Conservation (phyloP, 2,329 filamentous ascomycete species). For the Colletotrichum godetiae region DNA sequence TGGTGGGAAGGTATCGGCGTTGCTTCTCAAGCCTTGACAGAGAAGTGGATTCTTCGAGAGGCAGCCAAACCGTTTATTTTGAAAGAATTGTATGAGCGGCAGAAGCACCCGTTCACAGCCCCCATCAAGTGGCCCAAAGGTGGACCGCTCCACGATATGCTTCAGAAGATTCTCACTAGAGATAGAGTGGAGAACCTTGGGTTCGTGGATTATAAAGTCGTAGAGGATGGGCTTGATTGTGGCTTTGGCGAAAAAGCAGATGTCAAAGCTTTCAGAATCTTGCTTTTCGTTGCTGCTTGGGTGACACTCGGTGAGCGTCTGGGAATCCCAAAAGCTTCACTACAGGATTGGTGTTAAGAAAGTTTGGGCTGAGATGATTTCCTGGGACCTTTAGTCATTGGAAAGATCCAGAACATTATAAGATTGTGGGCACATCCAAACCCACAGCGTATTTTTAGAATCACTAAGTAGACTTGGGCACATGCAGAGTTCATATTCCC, state of each 20-base stretch:
- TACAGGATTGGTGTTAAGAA: not conserved
- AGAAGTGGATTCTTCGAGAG: slow-evolving; percentile 64
- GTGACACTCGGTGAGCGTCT: slow-evolving; percentile 7
- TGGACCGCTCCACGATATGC: slow-evolving; percentile 54
- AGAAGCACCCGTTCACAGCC: slow-evolving; percentile 61
- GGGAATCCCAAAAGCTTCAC: slow-evolving; percentile 2
- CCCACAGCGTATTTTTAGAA: no score
- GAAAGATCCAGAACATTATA: no score
- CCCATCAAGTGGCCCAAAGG: slow-evolving; percentile 52
- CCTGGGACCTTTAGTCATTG: no score
- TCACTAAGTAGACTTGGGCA: no score
- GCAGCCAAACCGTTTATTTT: slow-evolving; percentile 49
- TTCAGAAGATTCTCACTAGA: slow-evolving; percentile 45
- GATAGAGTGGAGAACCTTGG: slow-evolving; percentile 51
- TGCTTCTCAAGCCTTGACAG: slow-evolving; percentile 42
- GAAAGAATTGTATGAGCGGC: slow-evolving; percentile 59
- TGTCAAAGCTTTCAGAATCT: slow-evolving; percentile 9
- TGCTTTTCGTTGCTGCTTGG: slow-evolving; percentile 14
- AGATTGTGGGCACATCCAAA: no score
- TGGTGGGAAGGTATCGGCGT: slow-evolving; percentile 23
- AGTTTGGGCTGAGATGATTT: not conserved
- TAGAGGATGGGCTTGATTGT: slow-evolving; percentile 46
- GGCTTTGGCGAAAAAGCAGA: slow-evolving; percentile 52
- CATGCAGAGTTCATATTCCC: no score
- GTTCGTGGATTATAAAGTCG: slow-evolving; percentile 51